Base-by-base conservation (phyloP, 331 rosid species). In the Acacia concinna region DNA sequence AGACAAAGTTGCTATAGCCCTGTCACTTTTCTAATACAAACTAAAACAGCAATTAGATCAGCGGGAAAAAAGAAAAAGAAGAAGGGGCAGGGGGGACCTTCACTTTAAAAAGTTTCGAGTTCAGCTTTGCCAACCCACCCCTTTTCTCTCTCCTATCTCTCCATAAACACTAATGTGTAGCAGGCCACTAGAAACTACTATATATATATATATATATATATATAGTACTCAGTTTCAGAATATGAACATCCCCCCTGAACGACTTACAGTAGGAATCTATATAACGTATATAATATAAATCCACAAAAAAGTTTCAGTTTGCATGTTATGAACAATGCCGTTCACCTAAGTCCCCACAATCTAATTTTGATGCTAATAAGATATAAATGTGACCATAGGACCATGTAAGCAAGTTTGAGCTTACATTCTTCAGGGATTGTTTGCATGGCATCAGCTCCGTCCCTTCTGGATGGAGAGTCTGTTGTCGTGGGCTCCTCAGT, bases 381-480 rank as follows among this genome's bases (percentile, higher is more conserved):
- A 37, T 21, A 67, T 40, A 38, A 37, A 21, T 56, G 17, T 71
- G 71, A 79, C 56, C 69, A 56, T 59, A 78, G 27, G 47, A 10
- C 35, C 20, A 30, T 17, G 65, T 56, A 68, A 34, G 62, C 62
- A 81, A 64, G 23, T 65, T 78, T 79, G 56, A 71, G 89, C 96
- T 87, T 71, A 94, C 98, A 88, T 87, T 94, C 97, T 86, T 91
- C 98, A 5, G 96, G 91, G 62, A 84, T 82, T 32, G 90, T 83
- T 69, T 92, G 92, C 88, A 68, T 87, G 83, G 78, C 87, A 1
- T 71, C 49, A 74, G 13, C 83, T 35, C 84, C 91, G 38, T 91
- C 94, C 59, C 89, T 92, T 79, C 80, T 88, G 25, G 87, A 85
- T n/a, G 86, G 92, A 35, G 90, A 83, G 64, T 84, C 88, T 21